phyloP scores from a whole-genome alignment of 2,329 filamentous ascomycete species.

The Calonectria naviculata region DNA sequence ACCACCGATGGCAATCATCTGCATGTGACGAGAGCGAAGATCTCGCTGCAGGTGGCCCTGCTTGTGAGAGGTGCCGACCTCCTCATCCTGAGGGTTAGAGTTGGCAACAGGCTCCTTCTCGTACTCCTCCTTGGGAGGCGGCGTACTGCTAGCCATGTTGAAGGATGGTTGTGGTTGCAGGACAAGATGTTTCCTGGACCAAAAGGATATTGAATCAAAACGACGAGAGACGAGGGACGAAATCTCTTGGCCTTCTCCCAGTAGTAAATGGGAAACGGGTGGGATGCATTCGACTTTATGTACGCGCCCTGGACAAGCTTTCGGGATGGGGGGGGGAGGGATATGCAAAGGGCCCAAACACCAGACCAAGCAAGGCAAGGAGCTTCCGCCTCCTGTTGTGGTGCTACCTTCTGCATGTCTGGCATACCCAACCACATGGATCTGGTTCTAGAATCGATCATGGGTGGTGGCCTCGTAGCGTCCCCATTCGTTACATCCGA shows the following conservation, averaged over 20 bases:
- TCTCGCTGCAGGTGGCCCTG: slow-evolving; percentile 58
- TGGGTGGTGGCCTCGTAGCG: slow-evolving; percentile 8
- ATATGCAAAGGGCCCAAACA: background rate
- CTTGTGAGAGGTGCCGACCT: slow-evolving; percentile 24
- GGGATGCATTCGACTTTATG: slow-evolving; percentile 19
- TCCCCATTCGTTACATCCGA: slow-evolving; percentile 17
- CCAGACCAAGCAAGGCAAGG: slow-evolving; percentile 3
- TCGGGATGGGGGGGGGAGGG: slow-evolving; percentile 9
- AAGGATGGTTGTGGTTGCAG: background rate
- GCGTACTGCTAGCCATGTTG: slow-evolving; percentile 22
- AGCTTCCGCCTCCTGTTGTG: slow-evolving; percentile 8
- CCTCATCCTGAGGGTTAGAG: slow-evolving; percentile 23
- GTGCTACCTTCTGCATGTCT: background rate
- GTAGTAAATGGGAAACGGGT: background rate
- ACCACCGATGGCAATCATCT: slow-evolving; percentile 91
- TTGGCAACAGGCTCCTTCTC: slow-evolving; percentile 16
- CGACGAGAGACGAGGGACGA: slow-evolving; percentile 6
- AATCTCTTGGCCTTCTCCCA: slow-evolving; percentile 17
- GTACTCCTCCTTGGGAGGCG: slow-evolving; percentile 18
- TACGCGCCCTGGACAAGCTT: slow-evolving; percentile 17
- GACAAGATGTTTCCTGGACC: background rate
- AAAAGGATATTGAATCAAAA: background rate
- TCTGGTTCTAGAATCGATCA: slow-evolving; percentile 24
- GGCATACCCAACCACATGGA: slow-evolving; percentile 17
- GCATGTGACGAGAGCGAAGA: slow-evolving; percentile 86